A percentile compares a stretch with the other conserved stretches of the same genome.
Evolutionary conservation across 306 rosid genomes (phyloP).

Genomic region (Astragalus membranaceus): DNA sequence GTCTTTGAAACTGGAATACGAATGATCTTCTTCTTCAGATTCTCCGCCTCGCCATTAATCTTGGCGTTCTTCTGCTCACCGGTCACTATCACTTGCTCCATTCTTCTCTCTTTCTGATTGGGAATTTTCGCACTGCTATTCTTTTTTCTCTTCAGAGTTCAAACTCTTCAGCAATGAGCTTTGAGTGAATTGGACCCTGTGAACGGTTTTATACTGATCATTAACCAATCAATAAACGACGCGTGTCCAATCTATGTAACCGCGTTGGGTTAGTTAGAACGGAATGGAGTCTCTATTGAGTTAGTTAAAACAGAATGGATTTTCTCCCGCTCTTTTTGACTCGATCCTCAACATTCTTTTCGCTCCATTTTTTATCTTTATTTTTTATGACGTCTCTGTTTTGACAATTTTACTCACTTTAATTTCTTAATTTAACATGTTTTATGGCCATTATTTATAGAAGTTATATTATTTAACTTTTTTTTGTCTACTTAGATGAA

Average conservation of each 20-base stretch:
- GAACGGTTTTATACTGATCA: not conserved
- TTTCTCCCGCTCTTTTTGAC: not conserved
- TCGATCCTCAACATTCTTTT: not conserved
- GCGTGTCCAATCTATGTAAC: not conserved
- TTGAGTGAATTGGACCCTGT: not conserved
- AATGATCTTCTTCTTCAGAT: slow-evolving; percentile 2
- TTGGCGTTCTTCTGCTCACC: not conserved
- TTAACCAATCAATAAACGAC: not conserved
- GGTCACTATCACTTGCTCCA: not conserved
- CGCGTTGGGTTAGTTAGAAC: not conserved
- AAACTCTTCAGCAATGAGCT: not conserved
- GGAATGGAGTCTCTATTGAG: not conserved
- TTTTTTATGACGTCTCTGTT: not conserved
- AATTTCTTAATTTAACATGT: not conserved
- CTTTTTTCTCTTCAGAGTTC: not conserved
- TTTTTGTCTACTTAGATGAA: no score
- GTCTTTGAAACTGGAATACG: slow-evolving; percentile 58
- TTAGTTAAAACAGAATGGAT: not conserved
- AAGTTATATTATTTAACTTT: not conserved
- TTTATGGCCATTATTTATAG: not conserved
- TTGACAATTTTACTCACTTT: not conserved
- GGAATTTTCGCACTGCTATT: not conserved
- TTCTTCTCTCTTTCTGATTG: not conserved
- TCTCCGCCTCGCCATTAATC: not conserved
- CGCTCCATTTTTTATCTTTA: not conserved